Evolutionary conservation across 306 rosid species (phyloP), one percentile per base, ranked within the genome.

Genomic region (Styphnolobium japonicum): DNA sequence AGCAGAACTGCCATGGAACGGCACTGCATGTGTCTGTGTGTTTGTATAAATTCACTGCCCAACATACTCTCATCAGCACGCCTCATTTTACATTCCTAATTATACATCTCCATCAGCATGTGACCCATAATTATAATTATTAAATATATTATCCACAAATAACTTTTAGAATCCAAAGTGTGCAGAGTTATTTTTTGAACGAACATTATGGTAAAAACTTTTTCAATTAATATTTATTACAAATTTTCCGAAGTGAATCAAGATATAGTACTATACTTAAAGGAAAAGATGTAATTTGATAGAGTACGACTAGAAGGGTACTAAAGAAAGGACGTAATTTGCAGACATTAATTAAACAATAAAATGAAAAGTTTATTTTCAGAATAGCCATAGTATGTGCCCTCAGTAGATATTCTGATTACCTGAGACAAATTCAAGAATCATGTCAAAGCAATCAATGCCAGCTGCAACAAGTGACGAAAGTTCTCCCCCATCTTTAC

Each of bases 341-440:
- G 73, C 64, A 68, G 15, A 68, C 40, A 73, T n/a, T 27, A 71
- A 61, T 23, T 78, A 45, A 56, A 64, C 36, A 67, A 75, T 55
- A 56, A 60, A 75, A 71, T 36, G 27, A 15, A 68, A 23, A 36
- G 10, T 23, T 80, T 23, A 40, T 74, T 61, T 60, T 57, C 57
- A 76, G 42, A 65, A 75, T 53, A 46, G 58, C 29, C 75, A 40
- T 40, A 21, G 39, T 39, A 86, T 48, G 37, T 69, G 42, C 57
- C 52, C 40, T 81, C 70, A 21, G 46, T 12, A 68, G 37, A 63
- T 52, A 60, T 58, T 81, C 45, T 66, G 61, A 39, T 80, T 90
- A 94, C 98, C 98, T 87, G 97, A 86, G 77, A 86, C 93, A 84
- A 79, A 90, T 75, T 94, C 97, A 53, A 91, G 87, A 83, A 94